Base-by-base conservation (phyloP, 1,284 basidiomycete species). In the Exobasidium rhododendri region DNA sequence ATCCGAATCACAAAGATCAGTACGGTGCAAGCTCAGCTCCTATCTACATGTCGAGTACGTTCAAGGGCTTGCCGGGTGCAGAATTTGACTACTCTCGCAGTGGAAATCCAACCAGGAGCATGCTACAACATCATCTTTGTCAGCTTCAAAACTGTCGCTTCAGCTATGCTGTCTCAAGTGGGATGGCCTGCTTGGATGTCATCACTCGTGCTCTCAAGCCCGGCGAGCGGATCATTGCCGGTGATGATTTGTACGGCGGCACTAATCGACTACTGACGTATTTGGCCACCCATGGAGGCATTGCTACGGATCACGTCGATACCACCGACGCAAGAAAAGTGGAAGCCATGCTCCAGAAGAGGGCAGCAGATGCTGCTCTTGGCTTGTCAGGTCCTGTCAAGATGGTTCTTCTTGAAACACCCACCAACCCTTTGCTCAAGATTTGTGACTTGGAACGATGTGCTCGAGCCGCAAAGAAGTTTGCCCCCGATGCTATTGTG, bases 41-140 rank as follows among this genome's bases (percentile, higher is more conserved):
- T 22, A 97, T 99, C 81, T 98, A 98, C 82, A 94, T 97, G 83
- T 90, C 91, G 1, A 88, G 96, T 22, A 98, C 96, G 0, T 99
- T 99, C 87, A 98, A 98, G 83, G 96, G 96, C 55, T 83, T 96
- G 57, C 86, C 86, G 26, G 91, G 90, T 56, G 85, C 89, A 73
- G 97, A 92, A 80, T 82, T 80, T 67, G 96, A 98, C 82, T 99
- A 98, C 82, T 86, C 90, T 17, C 85, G 96, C 64, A 92, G 90
- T 71, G 96, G 96, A 30, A 99, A 99, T 81, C 96, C 96, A 0
- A 98, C 96, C 2, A 85, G 96, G 73, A 71, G 68, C 50, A 77
- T 77, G 73, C 71, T 79, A 46, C 77, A 79, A 66, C 69, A 74
- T 53, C 77, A 79, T 54, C 66, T 79, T 44, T 70, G 70, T 60